Base-by-base conservation (phyloP, 306 rosid species). In the Mimosa pudica region DNA sequence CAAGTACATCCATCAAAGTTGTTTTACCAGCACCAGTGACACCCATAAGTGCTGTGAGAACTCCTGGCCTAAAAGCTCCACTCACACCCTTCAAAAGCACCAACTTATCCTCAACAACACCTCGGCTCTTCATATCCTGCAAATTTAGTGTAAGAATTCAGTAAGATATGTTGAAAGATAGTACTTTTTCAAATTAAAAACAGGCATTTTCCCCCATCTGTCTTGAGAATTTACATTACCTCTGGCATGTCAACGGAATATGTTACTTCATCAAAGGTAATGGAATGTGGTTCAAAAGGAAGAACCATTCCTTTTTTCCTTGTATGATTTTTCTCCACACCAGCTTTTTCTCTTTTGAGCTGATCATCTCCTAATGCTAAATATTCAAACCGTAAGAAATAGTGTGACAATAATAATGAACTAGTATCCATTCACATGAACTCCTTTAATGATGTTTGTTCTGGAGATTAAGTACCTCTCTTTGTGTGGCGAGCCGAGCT, bases 11-110 rank as follows among this genome's bases (percentile, higher is more conserved):
- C 98, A 94, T 94, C 66, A 94, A 74, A 60, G 98, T 94, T 54
- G 97, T 94, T 85, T 94, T 94, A n/a, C 98, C 98, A 72, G 97
- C 98, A 60, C 98, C 98, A 46, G 97, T 92, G 32, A 94, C 90
- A 35, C 97, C 98, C 98, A 94, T 94, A 3, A 94, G 85, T 79
- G 98, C 97, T 66, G 98, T 92, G 77, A 94, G 90, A 78, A 94
- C 92, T 45, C 98, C 98, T 33, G 97, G 98, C 86, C 93, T 89
- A 69, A 92, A 94, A 67, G 89, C 89, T 45, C 97, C 98, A 80
- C 94, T 90, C 12, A 92, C 93, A 69, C 90, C 88, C 61, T 87
- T 94, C 65, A 94, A 78, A 69, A 94, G 93, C 81, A 89, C 90
- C 80, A 94, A 76, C 58, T 81, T 94, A 46, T 94, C 97, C 83